Evolutionary conservation across 192 early-diverging fungal species (phyloP), one percentile per base, ranked within the genome.

Genomic region (Rhizoclosmatium globosum): DNA sequence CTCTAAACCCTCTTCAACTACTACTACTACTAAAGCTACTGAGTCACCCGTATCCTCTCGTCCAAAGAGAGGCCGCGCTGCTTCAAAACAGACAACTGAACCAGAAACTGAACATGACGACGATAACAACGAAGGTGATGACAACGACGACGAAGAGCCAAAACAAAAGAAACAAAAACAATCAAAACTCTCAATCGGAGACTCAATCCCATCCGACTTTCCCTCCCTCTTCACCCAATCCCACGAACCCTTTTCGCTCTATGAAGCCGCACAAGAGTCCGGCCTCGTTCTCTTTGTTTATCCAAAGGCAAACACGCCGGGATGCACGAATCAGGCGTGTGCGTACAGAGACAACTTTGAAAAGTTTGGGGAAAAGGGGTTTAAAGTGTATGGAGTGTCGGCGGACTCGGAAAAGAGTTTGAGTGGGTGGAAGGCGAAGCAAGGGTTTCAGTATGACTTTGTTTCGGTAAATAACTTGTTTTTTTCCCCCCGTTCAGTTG

Each of bases 251-350:
- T 70, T 77, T 43, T 47, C 47, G 11, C 68, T 82, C 19, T 59
- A 57, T n/a, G 73, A 79, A 11, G 74, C 53, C 4, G 64, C 74
- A 9, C 50, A 83, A 31, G 75, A 81, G 23, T 60, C 64, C 42
- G 82, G 82, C 43, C 38, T 83, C 1, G 82, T 83, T 9, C 58
- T 83, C n/a, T 83, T 83, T 46, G 66, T 81, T 47, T 83, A 83
- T 66, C 82, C 82, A 17, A 82, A 71, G 60, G 82, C 82, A n/a
- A 73, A 75, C 47, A 83, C 82, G 15, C 80, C 80, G 15, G 82
- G 82, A 9, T 83, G 82, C 57, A 83, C 82, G 23, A 81, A 48
- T n/a, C 82, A 83, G 71, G 83, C 80, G 9, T 84, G 83, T 71
- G 39, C 13, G 1, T 84, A 78, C 72, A 41, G 83, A n/a, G 83